Conservation (phyloP, 371 early-diverging fungal genomes). For the Amoeboradix gromovi region DNA sequence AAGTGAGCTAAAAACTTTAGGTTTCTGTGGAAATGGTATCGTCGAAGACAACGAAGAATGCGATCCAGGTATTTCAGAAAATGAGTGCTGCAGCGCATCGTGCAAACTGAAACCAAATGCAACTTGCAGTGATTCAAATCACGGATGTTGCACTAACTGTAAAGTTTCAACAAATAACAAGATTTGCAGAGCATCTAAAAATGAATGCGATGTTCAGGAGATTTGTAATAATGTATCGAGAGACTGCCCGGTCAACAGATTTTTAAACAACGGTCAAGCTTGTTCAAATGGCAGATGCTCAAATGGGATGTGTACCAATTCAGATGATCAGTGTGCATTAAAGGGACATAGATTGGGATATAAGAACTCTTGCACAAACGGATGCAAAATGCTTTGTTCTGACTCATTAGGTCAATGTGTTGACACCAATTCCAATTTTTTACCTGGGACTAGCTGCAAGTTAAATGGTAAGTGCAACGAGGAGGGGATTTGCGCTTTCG, state of each 20-base stretch:
- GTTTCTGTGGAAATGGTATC: slow-evolving; percentile 3
- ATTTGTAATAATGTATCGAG: background rate
- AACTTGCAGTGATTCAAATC: slow-evolving; percentile 1
- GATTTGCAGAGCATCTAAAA: background rate
- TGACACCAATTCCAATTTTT: background rate
- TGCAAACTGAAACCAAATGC: slow-evolving; percentile 4
- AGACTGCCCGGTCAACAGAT: background rate
- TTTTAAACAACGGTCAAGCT: background rate
- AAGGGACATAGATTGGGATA: background rate
- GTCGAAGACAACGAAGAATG: slow-evolving; percentile 4
- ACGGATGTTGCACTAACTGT: slow-evolving; percentile 1
- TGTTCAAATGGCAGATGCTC: background rate
- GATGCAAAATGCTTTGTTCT: background rate
- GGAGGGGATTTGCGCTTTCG: background rate
- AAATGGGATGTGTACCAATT: background rate
- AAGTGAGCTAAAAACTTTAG: background rate
- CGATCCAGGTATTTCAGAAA: slow-evolving; percentile 2
- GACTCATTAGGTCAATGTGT: background rate
- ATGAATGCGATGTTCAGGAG: slow-evolving; percentile 1
- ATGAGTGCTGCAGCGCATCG: slow-evolving; percentile 2
- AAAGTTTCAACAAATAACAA: background rate
- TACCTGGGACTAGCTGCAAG: background rate
- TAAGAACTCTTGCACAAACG: background rate
- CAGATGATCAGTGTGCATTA: background rate
- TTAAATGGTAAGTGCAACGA: background rate